Percentiles rank a stretch among this genome's conserved stretches.
Evolutionary conservation across 1,284 basidiomycete species (phyloP).

Genomic region (Boletus smithii): DNA sequence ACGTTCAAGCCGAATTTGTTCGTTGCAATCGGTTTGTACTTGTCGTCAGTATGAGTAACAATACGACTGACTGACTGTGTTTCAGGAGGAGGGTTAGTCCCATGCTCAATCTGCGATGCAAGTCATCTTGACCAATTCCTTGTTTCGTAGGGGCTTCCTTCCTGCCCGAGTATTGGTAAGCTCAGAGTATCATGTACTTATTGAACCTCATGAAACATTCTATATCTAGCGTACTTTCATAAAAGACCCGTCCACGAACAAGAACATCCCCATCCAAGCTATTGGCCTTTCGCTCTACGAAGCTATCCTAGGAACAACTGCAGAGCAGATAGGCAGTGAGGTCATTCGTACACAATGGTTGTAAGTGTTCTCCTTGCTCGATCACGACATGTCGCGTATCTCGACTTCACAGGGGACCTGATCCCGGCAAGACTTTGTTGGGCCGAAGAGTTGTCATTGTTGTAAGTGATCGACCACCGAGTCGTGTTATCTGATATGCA

Average conservation of each 20-base stretch:
- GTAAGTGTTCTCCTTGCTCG: conserved; percentile 48
- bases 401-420: conserved; percentile 47
- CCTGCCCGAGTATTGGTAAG: conserved; percentile 86
- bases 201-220: background rate
- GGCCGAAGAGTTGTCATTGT: conserved; percentile 82
- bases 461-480: conserved; percentile 44
- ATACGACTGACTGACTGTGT: conserved; percentile 4
- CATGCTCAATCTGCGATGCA: conserved; percentile 5
- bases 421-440: conserved; percentile 67
- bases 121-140: conserved; percentile 13
- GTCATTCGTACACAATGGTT: conserved; percentile 92
- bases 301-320: conserved; percentile 70
- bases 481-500: conserved; percentile 13
- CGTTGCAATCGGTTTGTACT: conserved; percentile 70
- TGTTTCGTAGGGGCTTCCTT: conserved; percentile 78
- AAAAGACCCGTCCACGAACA: conserved; percentile 68
- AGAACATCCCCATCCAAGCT: conserved; percentile 86
- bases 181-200: no score
- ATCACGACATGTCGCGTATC: conserved; percentile 7
- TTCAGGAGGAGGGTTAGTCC: conserved; percentile 73
- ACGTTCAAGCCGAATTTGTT: conserved; percentile 76
- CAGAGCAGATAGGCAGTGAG: conserved; percentile 77
- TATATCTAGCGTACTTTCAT: conserved; percentile 74
- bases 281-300: conserved; percentile 94
- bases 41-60: background rate